These are phyloP conservation scores for Trametes gibbosa DNA, from an alignment of 768 basidiomycete genomes.

Conservation along the genomic window DNA sequence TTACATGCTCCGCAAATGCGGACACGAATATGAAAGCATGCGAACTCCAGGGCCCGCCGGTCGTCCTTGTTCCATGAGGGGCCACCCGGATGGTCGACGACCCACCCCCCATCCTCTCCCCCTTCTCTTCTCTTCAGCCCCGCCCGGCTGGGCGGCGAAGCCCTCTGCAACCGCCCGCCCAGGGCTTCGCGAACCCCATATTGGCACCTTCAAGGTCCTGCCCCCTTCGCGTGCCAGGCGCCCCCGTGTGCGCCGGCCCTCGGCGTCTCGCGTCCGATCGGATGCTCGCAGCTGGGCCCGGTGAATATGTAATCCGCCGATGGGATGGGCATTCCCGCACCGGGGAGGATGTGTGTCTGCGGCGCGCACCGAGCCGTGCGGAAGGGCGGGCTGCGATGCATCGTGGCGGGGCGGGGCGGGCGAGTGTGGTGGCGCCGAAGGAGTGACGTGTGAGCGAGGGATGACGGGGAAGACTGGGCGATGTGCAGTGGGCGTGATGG, in stretches of 20 bases:
- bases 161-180: not conserved
- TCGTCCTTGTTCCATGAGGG: not conserved
- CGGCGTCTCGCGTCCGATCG: conserved; percentile 13
- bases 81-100: not conserved
- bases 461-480: not conserved
- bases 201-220: no score
- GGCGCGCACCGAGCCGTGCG: not conserved
- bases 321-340: not conserved
- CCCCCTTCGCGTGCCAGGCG: not conserved
- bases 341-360: not conserved
- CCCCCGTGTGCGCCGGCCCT: not conserved
- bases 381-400: not conserved
- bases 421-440: not conserved
- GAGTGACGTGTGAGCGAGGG: not conserved
- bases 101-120: conserved; percentile 4
- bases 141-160: not conserved
- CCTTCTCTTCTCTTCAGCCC: conserved; percentile 9
- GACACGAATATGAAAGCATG: not conserved
- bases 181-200: no score
- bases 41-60: not conserved
- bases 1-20: not conserved
- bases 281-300: conserved; percentile 7
- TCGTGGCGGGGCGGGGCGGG: not conserved
- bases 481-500: not conserved
- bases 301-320: conserved; percentile 18